Conservation (phyloP, 768 basidiomycete genomes). For the Panellus pusillus region DNA sequence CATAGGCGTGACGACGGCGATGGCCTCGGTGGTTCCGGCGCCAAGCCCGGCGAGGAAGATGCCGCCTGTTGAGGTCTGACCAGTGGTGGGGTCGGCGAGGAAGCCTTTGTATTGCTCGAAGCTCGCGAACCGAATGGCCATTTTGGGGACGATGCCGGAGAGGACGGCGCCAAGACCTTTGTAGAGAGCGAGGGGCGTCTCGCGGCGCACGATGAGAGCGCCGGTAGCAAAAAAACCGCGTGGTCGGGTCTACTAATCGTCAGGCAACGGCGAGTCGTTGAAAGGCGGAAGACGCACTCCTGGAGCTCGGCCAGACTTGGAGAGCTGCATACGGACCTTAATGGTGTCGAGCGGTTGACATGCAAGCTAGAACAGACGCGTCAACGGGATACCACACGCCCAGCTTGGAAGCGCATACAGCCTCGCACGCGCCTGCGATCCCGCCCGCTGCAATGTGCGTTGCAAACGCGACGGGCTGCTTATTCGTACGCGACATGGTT, state of each 20-base stretch:
- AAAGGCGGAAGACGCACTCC: constrained; percentile 63
- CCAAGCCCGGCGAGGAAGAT: constrained; percentile 95
- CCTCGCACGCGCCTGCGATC: constrained; percentile 91
- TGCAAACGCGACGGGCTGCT: constrained; percentile 81
- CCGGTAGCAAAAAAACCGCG: constrained; percentile 94
- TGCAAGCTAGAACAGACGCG: constrained; percentile 45
- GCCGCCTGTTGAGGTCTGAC: constrained; percentile 72
- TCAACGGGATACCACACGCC: neutral
- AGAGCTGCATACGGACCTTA: constrained; percentile 99
- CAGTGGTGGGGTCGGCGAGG: constrained; percentile 74
- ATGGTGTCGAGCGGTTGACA: constrained; percentile 98
- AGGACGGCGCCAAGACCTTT: constrained; percentile 97
- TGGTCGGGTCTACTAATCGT: constrained; percentile 69
- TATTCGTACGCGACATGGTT: constrained; percentile 61
- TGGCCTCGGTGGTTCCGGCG: constrained; percentile 94
- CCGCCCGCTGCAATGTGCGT: constrained; percentile 95
- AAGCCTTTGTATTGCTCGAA: constrained; percentile 93
- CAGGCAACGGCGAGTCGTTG: constrained; percentile 7
- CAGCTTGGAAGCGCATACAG: constrained; percentile 47
- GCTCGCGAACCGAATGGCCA: constrained; percentile 98
- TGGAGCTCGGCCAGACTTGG: constrained; percentile 69
- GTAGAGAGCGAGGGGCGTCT: constrained; percentile 94
- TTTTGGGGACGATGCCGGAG: constrained; percentile 97
- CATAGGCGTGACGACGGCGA: constrained; percentile 96
- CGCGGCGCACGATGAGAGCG: constrained; percentile 79